Evolutionary conservation across 441 rosid species (phyloP).

Genomic region (Sinapis alba): DNA sequence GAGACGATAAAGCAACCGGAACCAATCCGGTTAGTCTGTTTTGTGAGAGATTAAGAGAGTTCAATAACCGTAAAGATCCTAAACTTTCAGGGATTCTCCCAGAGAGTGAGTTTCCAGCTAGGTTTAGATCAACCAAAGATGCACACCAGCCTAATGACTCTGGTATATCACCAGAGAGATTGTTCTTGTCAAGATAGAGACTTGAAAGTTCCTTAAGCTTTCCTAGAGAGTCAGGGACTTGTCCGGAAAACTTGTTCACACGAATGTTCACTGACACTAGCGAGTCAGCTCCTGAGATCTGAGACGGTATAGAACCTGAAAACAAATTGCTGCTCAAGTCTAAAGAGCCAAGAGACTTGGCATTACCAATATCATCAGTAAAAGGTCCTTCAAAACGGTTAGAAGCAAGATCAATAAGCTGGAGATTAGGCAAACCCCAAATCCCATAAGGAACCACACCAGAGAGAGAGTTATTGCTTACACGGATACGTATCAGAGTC

Average conservation of each 20-base stretch:
- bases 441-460: conserved; percentile 53
- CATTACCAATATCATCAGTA: conserved; percentile 45
- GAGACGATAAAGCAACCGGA: conserved; percentile 46
- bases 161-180: conserved; percentile 54
- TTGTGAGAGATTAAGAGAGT: conserved; percentile 55
- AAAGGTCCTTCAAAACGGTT: conserved; percentile 52
- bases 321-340: conserved; percentile 46
- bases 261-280: conserved; percentile 47
- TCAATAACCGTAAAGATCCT: conserved; percentile 43
- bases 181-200: conserved; percentile 46
- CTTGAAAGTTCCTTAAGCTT: conserved; percentile 49
- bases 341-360: conserved; percentile 54
- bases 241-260: conserved; percentile 50
- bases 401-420: conserved; percentile 49
- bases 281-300: conserved; percentile 48
- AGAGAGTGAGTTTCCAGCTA: conserved; percentile 52
- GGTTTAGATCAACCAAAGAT: conserved; percentile 44
- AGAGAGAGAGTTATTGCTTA: conserved; percentile 57
- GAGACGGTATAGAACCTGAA: conserved; percentile 52
- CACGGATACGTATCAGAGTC: conserved; percentile 50
- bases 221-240: conserved; percentile 46
- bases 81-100: conserved; percentile 58
- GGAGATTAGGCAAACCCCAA: conserved; percentile 64
- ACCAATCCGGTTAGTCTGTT: conserved; percentile 60
- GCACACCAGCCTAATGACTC: conserved; percentile 49